These are phyloP conservation scores for Diaporthe ampelina DNA, from an alignment of 2,329 filamentous ascomycete genomes.

Conservation along the genomic window DNA sequence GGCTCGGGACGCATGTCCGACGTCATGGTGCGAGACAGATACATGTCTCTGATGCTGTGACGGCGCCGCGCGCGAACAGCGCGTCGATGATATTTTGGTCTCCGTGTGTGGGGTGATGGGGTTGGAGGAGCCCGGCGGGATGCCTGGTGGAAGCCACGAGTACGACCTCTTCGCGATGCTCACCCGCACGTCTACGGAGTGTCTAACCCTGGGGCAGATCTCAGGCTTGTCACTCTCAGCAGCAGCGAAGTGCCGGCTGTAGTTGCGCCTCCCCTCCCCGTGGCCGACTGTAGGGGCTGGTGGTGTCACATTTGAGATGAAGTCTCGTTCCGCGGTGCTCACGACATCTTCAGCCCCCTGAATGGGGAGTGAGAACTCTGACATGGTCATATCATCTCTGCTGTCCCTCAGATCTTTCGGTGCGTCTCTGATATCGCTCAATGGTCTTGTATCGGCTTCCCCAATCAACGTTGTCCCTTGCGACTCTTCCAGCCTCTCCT, in stretches of 20 bases:
- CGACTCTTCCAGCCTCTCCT: slow-evolving; percentile 14
- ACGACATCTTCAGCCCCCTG: slow-evolving; percentile 3
- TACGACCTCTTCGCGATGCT: slow-evolving; percentile 17
- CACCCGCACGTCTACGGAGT: slow-evolving; percentile 24
- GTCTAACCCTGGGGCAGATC: slow-evolving; percentile 19
- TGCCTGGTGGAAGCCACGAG: slow-evolving; percentile 25
- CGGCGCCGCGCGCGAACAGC: slow-evolving; percentile 6
- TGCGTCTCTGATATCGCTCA: neutral
- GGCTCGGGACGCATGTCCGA: neutral
- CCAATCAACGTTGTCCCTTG: slow-evolving; percentile 23
- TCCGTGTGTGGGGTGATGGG: slow-evolving; percentile 7
- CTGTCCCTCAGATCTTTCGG: neutral
- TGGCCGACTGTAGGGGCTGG: slow-evolving; percentile 1
- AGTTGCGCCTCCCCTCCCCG: slow-evolving; percentile 8
- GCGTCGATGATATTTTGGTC: slow-evolving; percentile 25
- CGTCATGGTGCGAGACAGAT: neutral
- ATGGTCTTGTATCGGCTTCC: neutral
- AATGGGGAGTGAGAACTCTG: slow-evolving; percentile 18
- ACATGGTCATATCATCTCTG: slow-evolving; percentile 19
- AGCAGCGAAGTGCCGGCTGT: neutral
- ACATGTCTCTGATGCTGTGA: neutral
- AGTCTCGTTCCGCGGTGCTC: neutral
- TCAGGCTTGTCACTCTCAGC: neutral
- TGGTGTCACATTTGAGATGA: neutral
- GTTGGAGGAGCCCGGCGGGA: neutral